Conservation (phyloP, 441 rosid genomes). For the Gossypium gossypioides region DNA sequence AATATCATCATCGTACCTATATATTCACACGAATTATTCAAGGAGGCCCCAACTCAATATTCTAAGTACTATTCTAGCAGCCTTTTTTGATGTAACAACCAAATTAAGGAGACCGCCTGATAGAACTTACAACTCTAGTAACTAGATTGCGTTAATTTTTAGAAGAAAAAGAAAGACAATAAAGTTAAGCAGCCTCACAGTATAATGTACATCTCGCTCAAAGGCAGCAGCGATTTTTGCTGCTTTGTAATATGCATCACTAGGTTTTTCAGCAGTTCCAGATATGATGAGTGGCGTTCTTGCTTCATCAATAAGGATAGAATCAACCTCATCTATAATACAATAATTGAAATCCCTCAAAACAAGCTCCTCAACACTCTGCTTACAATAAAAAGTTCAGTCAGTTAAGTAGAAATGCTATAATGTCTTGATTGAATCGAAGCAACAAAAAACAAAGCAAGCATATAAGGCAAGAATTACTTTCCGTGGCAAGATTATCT, state of each 20-base stretch:
- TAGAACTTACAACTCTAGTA: background rate
- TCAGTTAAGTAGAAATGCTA: constrained; percentile 25
- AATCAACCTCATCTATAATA: constrained; percentile 92
- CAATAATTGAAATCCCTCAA: constrained; percentile 82
- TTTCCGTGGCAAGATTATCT: constrained; percentile 99
- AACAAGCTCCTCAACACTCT: constrained; percentile 94
- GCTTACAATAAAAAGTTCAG: constrained; percentile 29
- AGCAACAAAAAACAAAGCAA: constrained; percentile 10
- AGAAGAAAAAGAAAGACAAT: background rate
- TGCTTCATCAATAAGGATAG: constrained; percentile 97
- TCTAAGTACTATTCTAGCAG: background rate
- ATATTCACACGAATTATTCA: background rate
- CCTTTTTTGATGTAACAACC: background rate
- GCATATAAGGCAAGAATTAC: constrained; percentile 53
- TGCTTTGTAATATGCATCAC: constrained; percentile 85
- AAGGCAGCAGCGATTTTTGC: constrained; percentile 83
- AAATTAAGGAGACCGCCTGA: background rate
- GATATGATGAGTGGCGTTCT: constrained; percentile 94
- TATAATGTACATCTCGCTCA: constrained; percentile 87
- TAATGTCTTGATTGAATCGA: constrained; percentile 1
- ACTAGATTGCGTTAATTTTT: background rate
- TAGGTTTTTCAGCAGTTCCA: constrained; percentile 92
- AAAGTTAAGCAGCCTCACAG: constrained; percentile 36
- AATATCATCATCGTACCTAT: background rate
- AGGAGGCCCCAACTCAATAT: background rate